These are phyloP conservation scores for Neurospora sp. DNA, from an alignment of 2,329 filamentous ascomycete genomes.

Conservation along the genomic window DNA sequence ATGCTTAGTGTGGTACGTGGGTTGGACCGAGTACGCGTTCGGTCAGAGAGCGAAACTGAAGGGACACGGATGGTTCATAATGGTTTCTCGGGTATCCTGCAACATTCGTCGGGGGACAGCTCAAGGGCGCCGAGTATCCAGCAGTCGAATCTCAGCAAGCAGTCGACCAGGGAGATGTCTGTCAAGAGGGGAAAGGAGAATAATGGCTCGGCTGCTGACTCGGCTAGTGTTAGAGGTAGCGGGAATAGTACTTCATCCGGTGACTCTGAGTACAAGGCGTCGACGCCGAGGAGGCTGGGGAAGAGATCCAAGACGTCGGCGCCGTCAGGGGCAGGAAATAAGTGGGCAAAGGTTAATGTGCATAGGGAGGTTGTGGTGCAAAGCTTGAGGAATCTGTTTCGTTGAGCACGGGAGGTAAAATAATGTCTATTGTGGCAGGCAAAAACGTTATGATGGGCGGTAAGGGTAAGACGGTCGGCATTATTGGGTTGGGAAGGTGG, in stretches of 20 bases:
- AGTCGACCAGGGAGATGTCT: constrained; percentile 9
- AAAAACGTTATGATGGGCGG: background rate
- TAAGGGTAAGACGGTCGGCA: background rate
- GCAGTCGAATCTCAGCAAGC: constrained; percentile 4
- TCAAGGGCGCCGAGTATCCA: constrained; percentile 11
- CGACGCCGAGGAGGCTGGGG: constrained; percentile 20
- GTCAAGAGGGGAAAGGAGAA: constrained; percentile 18
- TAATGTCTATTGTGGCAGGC: background rate
- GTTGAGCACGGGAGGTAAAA: constrained; percentile 18
- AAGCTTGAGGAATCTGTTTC: constrained; percentile 35
- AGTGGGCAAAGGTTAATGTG: constrained; percentile 26
- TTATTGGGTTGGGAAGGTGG: background rate
- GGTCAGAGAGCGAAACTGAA: background rate
- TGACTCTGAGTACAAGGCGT: background rate
- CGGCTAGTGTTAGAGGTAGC: background rate
- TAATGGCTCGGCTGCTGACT: constrained; percentile 7
- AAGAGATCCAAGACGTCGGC: background rate
- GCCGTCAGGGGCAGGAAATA: constrained; percentile 8
- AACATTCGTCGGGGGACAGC: constrained; percentile 16
- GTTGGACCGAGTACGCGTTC: background rate
- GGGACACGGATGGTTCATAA: background rate
- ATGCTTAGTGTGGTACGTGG: constrained; percentile 3
- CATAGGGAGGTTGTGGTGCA: constrained; percentile 29
- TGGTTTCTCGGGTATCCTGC: constrained; percentile 2
- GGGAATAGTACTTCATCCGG: background rate